Conservation (phyloP, 805 yeast genomes). For the Teunomyces kruisii region DNA sequence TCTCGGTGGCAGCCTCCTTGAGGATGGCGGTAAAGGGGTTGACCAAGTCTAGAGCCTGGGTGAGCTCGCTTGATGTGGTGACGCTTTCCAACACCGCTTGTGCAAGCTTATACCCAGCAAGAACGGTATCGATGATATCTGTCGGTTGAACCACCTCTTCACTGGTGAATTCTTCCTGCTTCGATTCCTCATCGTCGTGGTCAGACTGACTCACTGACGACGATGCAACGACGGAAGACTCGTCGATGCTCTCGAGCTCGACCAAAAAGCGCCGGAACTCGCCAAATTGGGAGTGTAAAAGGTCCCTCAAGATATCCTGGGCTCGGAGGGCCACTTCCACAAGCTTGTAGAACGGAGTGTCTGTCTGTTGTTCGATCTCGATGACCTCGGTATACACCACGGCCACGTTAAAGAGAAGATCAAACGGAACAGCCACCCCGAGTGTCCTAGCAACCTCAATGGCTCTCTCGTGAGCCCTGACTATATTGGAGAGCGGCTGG, state of each 20-base stretch:
- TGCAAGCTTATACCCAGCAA: slow-evolving; percentile 26
- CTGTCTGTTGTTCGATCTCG: slow-evolving; percentile 32
- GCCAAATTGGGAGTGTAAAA: slow-evolving; percentile 25
- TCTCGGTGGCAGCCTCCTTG: slow-evolving; percentile 19
- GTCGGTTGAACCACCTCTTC: slow-evolving; percentile 32
- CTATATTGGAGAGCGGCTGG: slow-evolving; percentile 35
- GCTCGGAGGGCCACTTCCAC: slow-evolving; percentile 16
- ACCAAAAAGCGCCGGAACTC: slow-evolving; percentile 27
- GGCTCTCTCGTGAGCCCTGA: slow-evolving; percentile 40
- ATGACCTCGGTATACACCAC: slow-evolving; percentile 48
- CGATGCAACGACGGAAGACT: neutral
- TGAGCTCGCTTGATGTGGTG: neutral
- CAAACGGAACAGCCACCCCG: slow-evolving; percentile 30
- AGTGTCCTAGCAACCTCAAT: slow-evolving; percentile 18
- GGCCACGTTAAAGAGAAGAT: slow-evolving; percentile 47
- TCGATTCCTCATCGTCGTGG: neutral
- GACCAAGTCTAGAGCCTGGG: slow-evolving; percentile 12
- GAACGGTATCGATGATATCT: slow-evolving; percentile 35
- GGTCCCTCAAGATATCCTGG: slow-evolving; percentile 19
- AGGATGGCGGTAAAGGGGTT: slow-evolving; percentile 18
- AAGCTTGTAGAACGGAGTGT: slow-evolving; percentile 14
- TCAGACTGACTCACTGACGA: too few relatives aligned
- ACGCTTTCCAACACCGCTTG: slow-evolving; percentile 33
- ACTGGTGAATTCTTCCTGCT: slow-evolving; percentile 15
- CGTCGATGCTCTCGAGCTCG: slow-evolving; percentile 17